Evolutionary conservation across 2,329 filamentous ascomycete genomes (phyloP), one percentile per base, ranked within the genome.

Genomic region (Epichloe sylvatica): DNA sequence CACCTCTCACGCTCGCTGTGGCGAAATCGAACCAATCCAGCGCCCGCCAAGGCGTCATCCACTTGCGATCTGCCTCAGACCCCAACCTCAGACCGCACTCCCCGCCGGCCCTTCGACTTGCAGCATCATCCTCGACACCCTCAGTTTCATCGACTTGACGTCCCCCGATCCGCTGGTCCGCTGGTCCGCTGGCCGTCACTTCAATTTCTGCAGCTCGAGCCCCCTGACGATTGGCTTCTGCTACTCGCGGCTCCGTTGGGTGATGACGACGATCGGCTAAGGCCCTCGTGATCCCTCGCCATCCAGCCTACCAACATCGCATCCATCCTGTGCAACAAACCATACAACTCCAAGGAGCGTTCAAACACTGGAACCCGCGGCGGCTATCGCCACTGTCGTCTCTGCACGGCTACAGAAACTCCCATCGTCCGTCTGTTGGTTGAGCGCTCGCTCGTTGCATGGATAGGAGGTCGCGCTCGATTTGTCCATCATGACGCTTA

Each of bases 401-500:
- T 38, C 17, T 44, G 49, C 30, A 35, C 49, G 33, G 36, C 40
- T 34, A 19, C 9, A 35, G 12, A n/a, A 33, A 30, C 34, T 19
- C 9, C 34, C 40, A 6, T 30, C 25, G 25, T 36, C 23, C 8
- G 43, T 39, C 33, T 19, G 15, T 33, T 40, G 33, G 15, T 33
- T 40, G 33, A 23, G 38, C 37, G 43, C 39, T 38, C 7, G 25
- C 38, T 34, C 25, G 40, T 49, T 49, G 25, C 35, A 49, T 41
- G 47, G 47, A 50, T 46, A 19, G 35, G 23, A 21, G 41, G 7
- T 30, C 42, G 35, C 45, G 19, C 17, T 45, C 23, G 15, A 39
- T 52, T 35, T 48, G 47, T 34, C 44, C 54, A 53, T 58, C 54
- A 61, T 52, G 51, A 38, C 45, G 11, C 19, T 55, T 58, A 66